Evolutionary conservation across 208 protist species (phyloP), one percentile per base, ranked within the genome.

Genomic region (Wallacemonas sp.): DNA sequence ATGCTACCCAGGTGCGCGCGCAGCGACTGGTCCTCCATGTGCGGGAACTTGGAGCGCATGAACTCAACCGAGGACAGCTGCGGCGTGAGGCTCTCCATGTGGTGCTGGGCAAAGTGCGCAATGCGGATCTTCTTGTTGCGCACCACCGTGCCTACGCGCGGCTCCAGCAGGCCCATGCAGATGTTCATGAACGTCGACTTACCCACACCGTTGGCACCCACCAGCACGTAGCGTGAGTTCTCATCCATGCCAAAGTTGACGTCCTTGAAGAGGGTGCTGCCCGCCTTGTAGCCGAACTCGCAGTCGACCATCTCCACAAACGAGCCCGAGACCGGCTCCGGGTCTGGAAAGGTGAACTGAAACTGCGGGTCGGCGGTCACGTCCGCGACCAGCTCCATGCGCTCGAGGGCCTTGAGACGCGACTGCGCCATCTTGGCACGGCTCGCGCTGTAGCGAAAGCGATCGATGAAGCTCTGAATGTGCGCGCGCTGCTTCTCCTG

Each of bases 171-270:
- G 20, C 92, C 94, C 26, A 77, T 66, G 69, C 94, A 92, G 18
- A 97, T 39, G 61, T 98, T 97, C 81, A 98, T 90, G 38, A 98
- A 93, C 4, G 97, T 98, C 5, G 95, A 97, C 89, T 98, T 98
- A 49, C 97, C 97, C 14, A 74, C 81, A 26, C 97, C 97, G 78
- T 98, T 98, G 1, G 87, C 86, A 25, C 93, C 95, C 36, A 98
- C 82, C 26, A 98, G 81, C 31, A 93, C 95, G 68, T 97, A 87
- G 55, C 95, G 87, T 2, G 88, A 94, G 66, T 72, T 81, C 54
- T 94, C 90, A 39, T 94, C 87, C 41, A 98, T 65, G 59, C 89
- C 83, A 67, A 97, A 92, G 79, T 97, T 97, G 52, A 98, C 92
- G 46, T 97, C 89, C 61, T 86, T 94, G 72, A 97, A 97, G 55